A percentile compares a stretch with the other conserved stretches of the same genome.
These are phyloP conservation scores for Oryza glaberrima DNA, from an alignment of 176 grass and related monocot genomes.

Conservation along the genomic window DNA sequence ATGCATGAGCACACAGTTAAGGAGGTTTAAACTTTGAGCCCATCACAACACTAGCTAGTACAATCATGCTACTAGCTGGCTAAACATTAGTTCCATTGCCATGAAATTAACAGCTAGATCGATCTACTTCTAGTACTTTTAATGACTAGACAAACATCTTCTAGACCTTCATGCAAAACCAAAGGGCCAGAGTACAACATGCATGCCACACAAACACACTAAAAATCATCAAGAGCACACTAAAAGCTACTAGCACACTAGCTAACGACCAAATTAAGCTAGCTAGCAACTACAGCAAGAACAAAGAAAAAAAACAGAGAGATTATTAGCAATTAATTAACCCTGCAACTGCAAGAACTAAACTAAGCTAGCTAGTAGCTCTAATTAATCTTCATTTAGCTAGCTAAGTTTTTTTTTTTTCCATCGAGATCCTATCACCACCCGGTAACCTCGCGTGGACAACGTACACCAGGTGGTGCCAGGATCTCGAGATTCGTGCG, in stretches of 20 bases:
- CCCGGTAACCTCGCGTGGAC: constrained; percentile 36
- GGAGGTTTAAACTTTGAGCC: neutral
- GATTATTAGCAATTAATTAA: neutral
- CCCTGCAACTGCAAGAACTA: neutral
- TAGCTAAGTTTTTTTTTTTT: constrained; percentile 19
- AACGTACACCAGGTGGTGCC: constrained; percentile 62
- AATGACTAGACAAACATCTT: neutral
- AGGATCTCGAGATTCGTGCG: constrained; percentile 62
- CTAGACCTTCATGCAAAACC: constrained; percentile 51
- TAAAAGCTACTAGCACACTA: neutral
- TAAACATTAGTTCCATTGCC: neutral
- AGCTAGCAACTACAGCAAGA: neutral
- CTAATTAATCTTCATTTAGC: constrained; percentile 10
- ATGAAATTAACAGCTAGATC: neutral
- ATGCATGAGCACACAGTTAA: too few relatives aligned
- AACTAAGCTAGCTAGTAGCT: neutral
- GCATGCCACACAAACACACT: constrained; percentile 11
- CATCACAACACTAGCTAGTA: neutral
- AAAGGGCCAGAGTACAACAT: constrained; percentile 27
- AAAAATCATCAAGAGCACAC: neutral
- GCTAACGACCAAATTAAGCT: neutral
- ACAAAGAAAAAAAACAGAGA: neutral
- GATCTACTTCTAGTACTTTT: neutral
- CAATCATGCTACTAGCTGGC: neutral
- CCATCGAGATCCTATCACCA: constrained; percentile 88